Base-by-base conservation (phyloP, 2,329 filamentous ascomycete genomes). In the Colletotrichum sp. region DNA sequence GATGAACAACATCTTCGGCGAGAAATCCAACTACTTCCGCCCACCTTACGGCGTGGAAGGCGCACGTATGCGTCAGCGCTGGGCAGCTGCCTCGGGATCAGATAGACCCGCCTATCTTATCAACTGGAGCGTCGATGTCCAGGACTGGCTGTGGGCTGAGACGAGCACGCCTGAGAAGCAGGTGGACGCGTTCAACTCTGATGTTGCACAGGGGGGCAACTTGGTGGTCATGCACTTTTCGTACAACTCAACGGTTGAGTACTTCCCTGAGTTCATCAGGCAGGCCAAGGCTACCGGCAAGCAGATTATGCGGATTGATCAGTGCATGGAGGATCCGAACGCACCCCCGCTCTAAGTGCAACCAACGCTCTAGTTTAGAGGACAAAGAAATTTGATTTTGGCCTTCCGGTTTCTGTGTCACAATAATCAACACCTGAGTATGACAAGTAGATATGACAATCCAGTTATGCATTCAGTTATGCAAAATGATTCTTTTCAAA, bases 181-280 rank as follows among this genome's bases (percentile, higher is more conserved):
- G 84, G 84, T 93, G 16, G 90, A 91, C 5, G 91, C 92, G 15
- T 94, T 95, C 84, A 88, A 90, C 81, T 87, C 90, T 5, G 92
- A 93, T 80, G 88, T 94, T 4, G 86, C 87, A 28, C 90, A 89
- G 79, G 93, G 93, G 2, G 93, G 93, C 2, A 88, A 88, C 78
- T 84, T 95, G 66, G 91, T 93, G 1, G 93, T 95, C 15, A 90
- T 94, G 89, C 93, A 95, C 83, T 95, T 93, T 82, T 83, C 94
- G 44, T 93, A 92, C 81, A 88, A 90, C 59, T 89, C 87, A 62
- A 95, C 93, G 1, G 92, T 94, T 16, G 83, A 85, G 75, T 93
- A 94, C 81, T 87, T 94, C 57, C 85, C 88, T 67, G 87, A 93
- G 83, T 93, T 94, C 79, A 94, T 94, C 81, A 86, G 86, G 78